These are phyloP conservation scores for Mycena galericulata DNA, from an alignment of 768 basidiomycete genomes.

Conservation along the genomic window DNA sequence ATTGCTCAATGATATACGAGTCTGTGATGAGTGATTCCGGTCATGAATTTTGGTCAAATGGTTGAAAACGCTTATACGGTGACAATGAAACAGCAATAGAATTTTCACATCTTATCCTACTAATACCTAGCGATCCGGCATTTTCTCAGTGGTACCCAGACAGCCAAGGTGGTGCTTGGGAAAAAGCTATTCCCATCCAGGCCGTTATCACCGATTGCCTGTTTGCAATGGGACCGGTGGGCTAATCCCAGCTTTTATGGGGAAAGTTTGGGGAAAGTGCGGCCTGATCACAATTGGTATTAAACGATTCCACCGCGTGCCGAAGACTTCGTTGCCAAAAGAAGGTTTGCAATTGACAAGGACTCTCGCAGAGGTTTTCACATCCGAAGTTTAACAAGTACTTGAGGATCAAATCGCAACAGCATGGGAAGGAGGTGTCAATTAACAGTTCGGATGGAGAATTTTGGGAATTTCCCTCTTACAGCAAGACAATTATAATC, in stretches of 20 bases:
- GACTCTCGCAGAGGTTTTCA: neutral
- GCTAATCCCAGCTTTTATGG: constrained; percentile 9
- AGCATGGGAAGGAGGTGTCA: neutral
- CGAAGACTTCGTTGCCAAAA: neutral
- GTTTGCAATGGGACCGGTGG: neutral
- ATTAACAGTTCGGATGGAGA: neutral
- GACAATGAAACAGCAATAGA: too few species aligned
- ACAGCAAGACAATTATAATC: too few species aligned
- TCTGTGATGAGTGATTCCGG: too few species aligned
- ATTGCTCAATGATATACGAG: too few species aligned
- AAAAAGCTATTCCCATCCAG: too few species aligned
- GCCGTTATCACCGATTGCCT: constrained; percentile 4
- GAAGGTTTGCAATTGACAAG: neutral
- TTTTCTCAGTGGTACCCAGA: too few species aligned
- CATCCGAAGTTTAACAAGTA: constrained; percentile 1
- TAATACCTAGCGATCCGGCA: too few species aligned
- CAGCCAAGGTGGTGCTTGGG: too few species aligned
- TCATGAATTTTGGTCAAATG: too few species aligned
- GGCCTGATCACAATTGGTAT: constrained; percentile 13
- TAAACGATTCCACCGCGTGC: neutral
- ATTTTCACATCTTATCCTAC: too few species aligned
- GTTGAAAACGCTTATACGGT: too few species aligned
- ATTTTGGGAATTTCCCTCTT: neutral
- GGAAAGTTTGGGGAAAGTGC: constrained; percentile 30
- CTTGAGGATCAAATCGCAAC: constrained; percentile 7